Evolutionary conservation across 2,329 filamentous ascomycete species (phyloP).

Genomic region (Colletotrichum gloeosporioides): DNA sequence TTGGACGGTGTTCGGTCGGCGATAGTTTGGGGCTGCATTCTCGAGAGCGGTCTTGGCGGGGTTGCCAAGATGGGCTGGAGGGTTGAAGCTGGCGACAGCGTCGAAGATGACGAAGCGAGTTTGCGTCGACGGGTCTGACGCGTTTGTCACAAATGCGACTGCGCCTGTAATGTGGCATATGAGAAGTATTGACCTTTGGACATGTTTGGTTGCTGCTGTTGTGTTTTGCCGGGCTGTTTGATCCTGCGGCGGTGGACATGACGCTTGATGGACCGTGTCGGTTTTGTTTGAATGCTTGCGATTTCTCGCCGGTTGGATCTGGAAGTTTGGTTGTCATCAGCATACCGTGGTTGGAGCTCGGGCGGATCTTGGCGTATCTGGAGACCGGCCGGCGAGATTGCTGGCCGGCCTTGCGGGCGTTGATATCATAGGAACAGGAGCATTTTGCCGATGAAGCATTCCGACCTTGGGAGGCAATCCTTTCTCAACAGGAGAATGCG

Average conservation of each 20-base stretch:
- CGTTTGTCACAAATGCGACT: background rate
- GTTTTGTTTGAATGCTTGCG: background rate
- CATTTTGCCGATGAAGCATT: no score
- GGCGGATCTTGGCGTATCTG: no score
- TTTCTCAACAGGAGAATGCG: background rate
- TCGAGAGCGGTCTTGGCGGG: background rate
- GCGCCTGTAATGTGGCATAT: background rate
- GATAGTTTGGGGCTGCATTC: background rate
- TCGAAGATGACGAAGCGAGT: background rate
- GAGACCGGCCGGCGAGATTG: background rate
- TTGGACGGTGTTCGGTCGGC: background rate
- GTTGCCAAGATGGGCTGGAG: background rate
- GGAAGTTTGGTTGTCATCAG: background rate
- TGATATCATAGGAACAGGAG: no score
- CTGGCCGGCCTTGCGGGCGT: background rate
- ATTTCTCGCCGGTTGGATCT: background rate
- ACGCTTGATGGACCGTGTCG: background rate
- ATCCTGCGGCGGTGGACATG: accelerated
- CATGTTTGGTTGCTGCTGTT: background rate
- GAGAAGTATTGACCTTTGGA: background rate
- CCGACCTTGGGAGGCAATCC: no score
- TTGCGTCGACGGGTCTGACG: background rate
- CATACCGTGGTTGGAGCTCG: background rate
- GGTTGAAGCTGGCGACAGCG: background rate
- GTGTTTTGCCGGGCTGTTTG: background rate